A percentile compares a stretch with the other conserved stretches of the same genome.
phyloP scores from a whole-genome alignment of 2,329 filamentous ascomycete genomes.

The Rhynchosporium agropyri region DNA sequence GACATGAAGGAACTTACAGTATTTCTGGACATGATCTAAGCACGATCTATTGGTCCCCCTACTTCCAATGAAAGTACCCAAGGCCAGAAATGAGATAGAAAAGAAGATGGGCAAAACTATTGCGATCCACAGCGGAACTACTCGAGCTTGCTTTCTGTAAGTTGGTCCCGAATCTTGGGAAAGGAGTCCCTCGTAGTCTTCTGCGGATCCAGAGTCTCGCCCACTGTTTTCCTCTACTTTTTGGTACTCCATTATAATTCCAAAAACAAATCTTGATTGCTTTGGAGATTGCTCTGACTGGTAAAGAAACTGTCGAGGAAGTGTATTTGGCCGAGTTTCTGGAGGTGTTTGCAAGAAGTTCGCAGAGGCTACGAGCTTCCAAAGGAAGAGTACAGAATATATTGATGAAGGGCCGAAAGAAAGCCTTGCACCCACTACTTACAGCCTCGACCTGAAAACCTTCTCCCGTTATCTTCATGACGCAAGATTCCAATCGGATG shows the following conservation, averaged over 20 bases:
- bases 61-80: slow-evolving; percentile 35
- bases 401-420: neutral
- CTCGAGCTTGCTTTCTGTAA: slow-evolving; percentile 14
- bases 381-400: neutral
- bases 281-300: neutral
- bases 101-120: slow-evolving; percentile 23
- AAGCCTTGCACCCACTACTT: slow-evolving; percentile 7
- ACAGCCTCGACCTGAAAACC: slow-evolving; percentile 7
- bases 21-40: slow-evolving; percentile 33
- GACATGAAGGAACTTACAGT: slow-evolving; percentile 28
- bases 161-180: slow-evolving; percentile 22
- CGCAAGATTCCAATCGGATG: slow-evolving; percentile 5
- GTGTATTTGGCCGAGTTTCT: neutral
- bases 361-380: neutral
- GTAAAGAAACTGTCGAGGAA: neutral
- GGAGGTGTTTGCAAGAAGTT: neutral
- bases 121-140: slow-evolving; percentile 19
- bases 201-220: slow-evolving; percentile 23
- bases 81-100: slow-evolving; percentile 23
- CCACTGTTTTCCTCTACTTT: slow-evolving; percentile 30
- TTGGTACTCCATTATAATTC: slow-evolving; percentile 23
- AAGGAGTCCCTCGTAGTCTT: slow-evolving; percentile 31
- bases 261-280: neutral
- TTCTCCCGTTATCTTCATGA: neutral
- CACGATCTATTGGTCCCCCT: slow-evolving; percentile 27